Base-by-base conservation (phyloP, 305 asterid species). In the Nicotiana rustica region DNA sequence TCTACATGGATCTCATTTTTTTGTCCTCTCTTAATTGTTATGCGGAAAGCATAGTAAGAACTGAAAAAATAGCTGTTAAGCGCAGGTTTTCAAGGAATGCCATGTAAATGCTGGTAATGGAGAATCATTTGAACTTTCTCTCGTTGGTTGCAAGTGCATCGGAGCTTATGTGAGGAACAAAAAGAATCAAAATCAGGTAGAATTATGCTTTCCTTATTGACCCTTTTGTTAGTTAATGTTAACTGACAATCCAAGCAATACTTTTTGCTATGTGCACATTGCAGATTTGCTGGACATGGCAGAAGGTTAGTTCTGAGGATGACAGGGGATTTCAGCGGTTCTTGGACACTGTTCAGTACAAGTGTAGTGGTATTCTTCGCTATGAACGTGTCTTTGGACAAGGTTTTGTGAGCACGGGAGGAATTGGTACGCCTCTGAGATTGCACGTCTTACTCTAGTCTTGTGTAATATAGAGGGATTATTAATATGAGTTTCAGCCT, bases 361-460 rank as follows among this genome's bases (percentile, higher is more conserved):
- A 90, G 82, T 91, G 92, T 36, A 97, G 90, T 86, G 94, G 99
- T 85, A 97, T 97, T 84, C 82, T 93, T 84, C 97, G 98, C 2
- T 97, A 95, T 70, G 98, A 97, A 85, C 98, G 97, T 10, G 97
- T 97, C 79, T 97, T 95, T 88, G 99, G 99, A 79, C 87, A 83
- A 70, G 99, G 99, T 81, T 97, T 62, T 90, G 99, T 97, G 77
- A 95, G 98, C 95, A 97, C 99, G 1, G 99, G 99, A 85, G 99
- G 99, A 78, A 80, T 92, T 77, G 99, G 99, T 96, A 89, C 18
- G 84, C 83, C 65, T 81, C 6, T 31, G 59, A 52, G 33, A 18
- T 81, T 71, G 65, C 35, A 57, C 15, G 5, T 31, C 57, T 81
- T 56, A 60, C 35, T 61, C 47, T 70, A 0, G 12, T 67, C 76